Base-by-base conservation (phyloP, 169 alveolate species). In the Haemoproteus tartakovskyi region DNA sequence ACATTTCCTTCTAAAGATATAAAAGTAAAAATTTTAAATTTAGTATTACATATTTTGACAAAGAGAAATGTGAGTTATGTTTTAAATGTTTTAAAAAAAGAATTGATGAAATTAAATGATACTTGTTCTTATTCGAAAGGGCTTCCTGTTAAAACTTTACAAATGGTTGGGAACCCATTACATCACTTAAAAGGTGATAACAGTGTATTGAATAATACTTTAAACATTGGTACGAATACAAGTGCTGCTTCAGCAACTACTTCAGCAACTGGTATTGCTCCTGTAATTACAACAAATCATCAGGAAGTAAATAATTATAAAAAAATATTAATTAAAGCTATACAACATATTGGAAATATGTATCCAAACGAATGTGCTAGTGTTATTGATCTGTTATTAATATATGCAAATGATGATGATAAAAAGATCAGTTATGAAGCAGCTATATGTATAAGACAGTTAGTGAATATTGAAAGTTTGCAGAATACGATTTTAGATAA, bases 21-120 rank as follows among this genome's bases (percentile, higher is more conserved):
- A 21, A 81, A 94, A n/a, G 78, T 81, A 52, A 92, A 89, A 22
- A 87, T 95, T 19, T 84, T 95, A 21, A 90, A 93, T 37, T 78
- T 94, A 12, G 90, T 89, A 16, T 64, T 86, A 5, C 83, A 79
- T 29, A 47, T 81, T 11, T 29, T 83, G 2, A 86, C 80, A 11
- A 78, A 83, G 9, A 61, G 84, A 27, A 89, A 89, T 51, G 91
- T 83, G 38, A 79, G 78, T 22, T 21, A 30, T 12, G 79, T 89
- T n/a, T 47, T 89, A 38, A 60, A 60, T 38, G 84, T 79, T 3
- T 59, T 89, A 46, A 79, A 85, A 40, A 78, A 78, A 62, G 89
- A 79, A 36, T 80, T 89, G 40, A 56, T 62, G n/a, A 86, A 79
- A 21, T 41, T 62, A 2, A 62, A 62, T 41, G 79, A 37, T 2